Conservation (phyloP, 305 asterid genomes). For the Fraxinus latifolia region DNA sequence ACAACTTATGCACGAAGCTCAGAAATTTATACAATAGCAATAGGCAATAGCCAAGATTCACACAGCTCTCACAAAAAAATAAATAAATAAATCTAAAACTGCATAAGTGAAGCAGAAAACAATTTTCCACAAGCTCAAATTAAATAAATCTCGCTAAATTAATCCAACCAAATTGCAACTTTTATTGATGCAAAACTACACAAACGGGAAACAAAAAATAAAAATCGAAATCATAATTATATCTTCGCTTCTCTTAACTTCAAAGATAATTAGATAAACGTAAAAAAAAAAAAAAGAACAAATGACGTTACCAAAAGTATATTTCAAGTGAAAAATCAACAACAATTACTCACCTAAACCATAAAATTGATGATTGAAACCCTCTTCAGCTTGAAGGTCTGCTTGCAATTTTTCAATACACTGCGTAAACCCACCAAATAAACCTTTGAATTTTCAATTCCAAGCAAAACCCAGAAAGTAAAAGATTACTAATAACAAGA, state of each 20-base stretch:
- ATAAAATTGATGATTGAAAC: constrained; percentile 23
- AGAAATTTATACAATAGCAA: neutral
- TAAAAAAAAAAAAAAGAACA: constrained; percentile 5
- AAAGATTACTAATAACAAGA: constrained; percentile 16
- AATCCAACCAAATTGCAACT: neutral
- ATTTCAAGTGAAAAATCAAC: constrained; percentile 11
- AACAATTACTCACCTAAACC: constrained; percentile 28
- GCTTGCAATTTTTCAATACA: constrained; percentile 20
- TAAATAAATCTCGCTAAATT: neutral
- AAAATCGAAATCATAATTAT: neutral
- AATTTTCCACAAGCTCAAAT: neutral
- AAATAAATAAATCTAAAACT: neutral
- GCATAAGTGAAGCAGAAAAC: neutral
- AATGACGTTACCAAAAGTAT: constrained; percentile 8
- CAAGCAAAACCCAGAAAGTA: constrained; percentile 26
- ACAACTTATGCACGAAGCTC: neutral
- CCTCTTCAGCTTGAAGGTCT: constrained; percentile 8
- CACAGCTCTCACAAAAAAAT: neutral
- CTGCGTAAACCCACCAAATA: constrained; percentile 15
- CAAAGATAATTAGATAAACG: constrained; percentile 13
- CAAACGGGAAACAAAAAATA: neutral
- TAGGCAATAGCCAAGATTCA: neutral
- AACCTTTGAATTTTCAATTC: constrained; percentile 9
- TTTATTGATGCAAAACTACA: neutral
- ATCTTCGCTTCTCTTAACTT: neutral